phyloP scores from a whole-genome alignment of 805 yeast genomes.

The Tetrapisispora fleetii region DNA sequence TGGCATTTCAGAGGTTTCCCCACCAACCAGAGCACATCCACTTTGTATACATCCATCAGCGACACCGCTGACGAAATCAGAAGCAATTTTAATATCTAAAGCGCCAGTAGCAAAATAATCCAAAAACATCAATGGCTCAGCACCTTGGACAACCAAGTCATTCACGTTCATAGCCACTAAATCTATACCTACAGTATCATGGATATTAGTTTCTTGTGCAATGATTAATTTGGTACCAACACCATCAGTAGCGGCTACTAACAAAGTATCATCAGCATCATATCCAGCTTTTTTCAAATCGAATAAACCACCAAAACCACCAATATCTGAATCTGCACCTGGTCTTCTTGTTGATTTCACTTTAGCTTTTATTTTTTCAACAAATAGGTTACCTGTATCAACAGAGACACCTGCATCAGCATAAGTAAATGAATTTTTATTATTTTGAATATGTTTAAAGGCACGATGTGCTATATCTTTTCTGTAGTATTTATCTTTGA shows the following conservation, averaged over 20 bases:
- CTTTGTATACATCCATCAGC: slow-evolving; percentile 92
- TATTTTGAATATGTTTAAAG: slow-evolving; percentile 38
- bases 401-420: slow-evolving; percentile 97
- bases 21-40: slow-evolving; percentile 97
- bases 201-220: slow-evolving; percentile 82
- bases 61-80: slow-evolving; percentile 86
- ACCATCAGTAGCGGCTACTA: slow-evolving; percentile 98
- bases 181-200: slow-evolving; percentile 97
- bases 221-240: slow-evolving; percentile 95
- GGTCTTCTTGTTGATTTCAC: slow-evolving; percentile 89
- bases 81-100: slow-evolving; percentile 73
- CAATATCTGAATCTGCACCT: slow-evolving; percentile 96
- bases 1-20: slow-evolving; percentile 99
- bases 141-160: slow-evolving; percentile 97
- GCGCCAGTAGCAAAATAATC: slow-evolving; percentile 96
- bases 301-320: slow-evolving; percentile 97
- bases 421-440: slow-evolving; percentile 51
- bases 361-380: slow-evolving; percentile 78
- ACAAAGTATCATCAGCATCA: slow-evolving; percentile 57
- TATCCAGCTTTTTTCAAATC: slow-evolving; percentile 86
- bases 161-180: slow-evolving; percentile 98
- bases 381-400: slow-evolving; percentile 86
- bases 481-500: slow-evolving; percentile 72
- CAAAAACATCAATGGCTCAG: slow-evolving; percentile 89
- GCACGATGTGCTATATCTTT: slow-evolving; percentile 95